Base-by-base conservation (phyloP, 169 alveolate species). In the Plasmodium knowlesi region DNA sequence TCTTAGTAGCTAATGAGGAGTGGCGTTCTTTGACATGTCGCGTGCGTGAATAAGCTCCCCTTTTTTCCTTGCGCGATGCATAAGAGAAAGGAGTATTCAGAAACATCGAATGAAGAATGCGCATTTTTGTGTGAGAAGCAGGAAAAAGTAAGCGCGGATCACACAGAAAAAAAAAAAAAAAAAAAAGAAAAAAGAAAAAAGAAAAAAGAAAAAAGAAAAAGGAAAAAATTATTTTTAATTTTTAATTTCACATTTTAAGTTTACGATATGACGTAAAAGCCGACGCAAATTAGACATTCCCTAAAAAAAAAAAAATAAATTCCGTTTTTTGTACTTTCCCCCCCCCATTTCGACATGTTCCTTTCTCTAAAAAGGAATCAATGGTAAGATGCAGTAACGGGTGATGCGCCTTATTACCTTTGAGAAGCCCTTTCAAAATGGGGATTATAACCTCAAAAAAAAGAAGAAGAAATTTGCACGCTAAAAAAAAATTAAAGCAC, bases 281-380 rank as follows among this genome's bases (percentile, higher is more conserved):
- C 76, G 16, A 19, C 67, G 25, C 57, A 30, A 76, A 19, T 16
- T 81, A 81, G 88, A 81, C 88, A 81, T 81, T 81, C 16, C 37
- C 19, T 12, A 10, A 46, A 81, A 81, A 46, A 81, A 46, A 46
- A 46, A 32, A 81, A 46, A 46, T 22, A 32, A 32, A 32, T 32
- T 37, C 28, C 54, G 34, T 10, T 78, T 10, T 41, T 37, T 37
- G 14, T 30, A 25, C 34, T 37, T 32, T 32, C 39, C 39, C 1
- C 39, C 39, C 39, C 1, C 39, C 39, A 0, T 41, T 41, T 41
- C 16, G 53, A 16, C 2, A 41, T 9, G 19, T 37, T 39, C 25
- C 54, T 32, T 41, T 43, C 12, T 57, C 22, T 57, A 16, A 57
- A 57, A 57, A 57, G n/a, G 22, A 19, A 22, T 57, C 22, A 57